Conservation (phyloP, 2,329 filamentous ascomycete species). For the Davidsoniella eucalypti region DNA sequence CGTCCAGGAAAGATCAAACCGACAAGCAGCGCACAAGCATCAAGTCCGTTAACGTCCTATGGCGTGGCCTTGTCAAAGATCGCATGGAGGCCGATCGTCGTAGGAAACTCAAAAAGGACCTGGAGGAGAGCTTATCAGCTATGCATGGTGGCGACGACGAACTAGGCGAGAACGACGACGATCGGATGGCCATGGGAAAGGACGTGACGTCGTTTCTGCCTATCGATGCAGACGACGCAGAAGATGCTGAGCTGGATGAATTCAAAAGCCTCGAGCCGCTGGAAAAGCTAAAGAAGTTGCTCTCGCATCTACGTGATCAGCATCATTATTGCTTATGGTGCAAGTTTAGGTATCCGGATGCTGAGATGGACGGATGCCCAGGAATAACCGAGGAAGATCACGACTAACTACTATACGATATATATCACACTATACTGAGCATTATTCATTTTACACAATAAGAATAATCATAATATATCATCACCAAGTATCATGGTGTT, state of each 20-base stretch:
- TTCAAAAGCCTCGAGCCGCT: slow-evolving; percentile 54
- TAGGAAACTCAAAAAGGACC: slow-evolving; percentile 43
- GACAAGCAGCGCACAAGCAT: slow-evolving; percentile 16
- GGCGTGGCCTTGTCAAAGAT: slow-evolving; percentile 55
- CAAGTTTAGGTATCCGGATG: slow-evolving; percentile 63
- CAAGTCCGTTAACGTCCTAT: slow-evolving; percentile 51
- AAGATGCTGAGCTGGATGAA: slow-evolving; percentile 63
- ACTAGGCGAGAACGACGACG: slow-evolving; percentile 40
- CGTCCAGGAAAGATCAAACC: too few species aligned
- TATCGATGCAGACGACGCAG: slow-evolving; percentile 56
- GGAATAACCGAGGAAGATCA: slow-evolving; percentile 75
- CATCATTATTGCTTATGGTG: slow-evolving; percentile 93
- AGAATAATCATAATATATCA: too few species aligned
- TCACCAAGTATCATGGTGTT: too few species aligned
- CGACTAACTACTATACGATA: slow-evolving; percentile 22
- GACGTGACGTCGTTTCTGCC: slow-evolving; percentile 37
- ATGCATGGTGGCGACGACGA: slow-evolving; percentile 21
- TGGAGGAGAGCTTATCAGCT: slow-evolving; percentile 45
- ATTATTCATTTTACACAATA: too few species aligned
- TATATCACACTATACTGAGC: too few species aligned
- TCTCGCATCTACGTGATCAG: slow-evolving; percentile 52
- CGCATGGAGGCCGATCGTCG: slow-evolving; percentile 57
- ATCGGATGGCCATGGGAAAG: slow-evolving; percentile 50
- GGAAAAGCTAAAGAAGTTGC: slow-evolving; percentile 50
- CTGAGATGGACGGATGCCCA: slow-evolving; percentile 71